phyloP scores from a whole-genome alignment of 495 filamentous ascomycete genomes.

The Xylaria intraflava region DNA sequence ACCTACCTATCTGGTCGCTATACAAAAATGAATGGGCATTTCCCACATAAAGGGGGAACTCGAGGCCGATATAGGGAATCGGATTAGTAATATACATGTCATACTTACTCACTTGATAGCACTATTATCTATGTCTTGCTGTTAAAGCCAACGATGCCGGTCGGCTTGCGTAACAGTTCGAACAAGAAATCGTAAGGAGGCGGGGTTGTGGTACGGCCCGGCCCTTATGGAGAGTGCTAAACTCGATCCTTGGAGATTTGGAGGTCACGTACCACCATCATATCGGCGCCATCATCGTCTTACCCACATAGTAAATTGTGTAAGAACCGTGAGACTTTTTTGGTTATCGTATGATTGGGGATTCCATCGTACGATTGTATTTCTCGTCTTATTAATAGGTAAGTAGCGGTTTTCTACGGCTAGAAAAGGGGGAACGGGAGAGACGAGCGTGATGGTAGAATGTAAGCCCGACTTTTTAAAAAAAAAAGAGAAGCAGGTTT shows the following conservation, averaged over 20 bases:
- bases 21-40: slow-evolving; percentile 2
- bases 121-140: neutral
- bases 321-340: no score
- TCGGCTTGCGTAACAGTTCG: no score
- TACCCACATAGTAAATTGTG: no score
- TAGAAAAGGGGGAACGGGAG: no score
- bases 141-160: no score
- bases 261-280: no score
- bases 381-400: neutral
- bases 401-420: no score
- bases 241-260: neutral
- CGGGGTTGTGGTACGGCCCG: neutral
- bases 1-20: neutral
- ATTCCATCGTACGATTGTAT: slow-evolving; percentile 7
- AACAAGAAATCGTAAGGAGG: neutral
- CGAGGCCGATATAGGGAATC: neutral
- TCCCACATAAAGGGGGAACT: neutral
- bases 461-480: no score
- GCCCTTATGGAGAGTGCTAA: no score
- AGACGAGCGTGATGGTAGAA: no score
- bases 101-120: neutral
- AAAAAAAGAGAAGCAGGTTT: no score
- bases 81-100: slow-evolving; percentile 2
- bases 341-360: neutral
- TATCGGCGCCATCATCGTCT: no score